phyloP scores from a whole-genome alignment of 2,329 filamentous ascomycete species.

The Xylaria sp. region DNA sequence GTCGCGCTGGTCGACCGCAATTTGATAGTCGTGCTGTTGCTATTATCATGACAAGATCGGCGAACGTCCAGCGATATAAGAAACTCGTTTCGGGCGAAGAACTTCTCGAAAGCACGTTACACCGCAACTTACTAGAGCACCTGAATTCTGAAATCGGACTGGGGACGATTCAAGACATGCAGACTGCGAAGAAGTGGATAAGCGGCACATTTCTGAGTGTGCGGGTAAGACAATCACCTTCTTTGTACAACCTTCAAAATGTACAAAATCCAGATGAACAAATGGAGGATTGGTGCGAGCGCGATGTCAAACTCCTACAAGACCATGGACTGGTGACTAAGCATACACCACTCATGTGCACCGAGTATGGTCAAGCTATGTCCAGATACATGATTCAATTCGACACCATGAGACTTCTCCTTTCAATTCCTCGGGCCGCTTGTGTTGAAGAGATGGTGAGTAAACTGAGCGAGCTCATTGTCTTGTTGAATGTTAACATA shows the following conservation, averaged over 20 bases:
- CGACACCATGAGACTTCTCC: constrained; percentile 78
- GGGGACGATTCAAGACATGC: constrained; percentile 72
- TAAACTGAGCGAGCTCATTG: constrained; percentile 22
- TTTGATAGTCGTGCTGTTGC: constrained; percentile 81
- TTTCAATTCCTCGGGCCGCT: constrained; percentile 69
- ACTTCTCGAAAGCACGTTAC: constrained; percentile 79
- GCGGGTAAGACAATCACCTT: constrained; percentile 75
- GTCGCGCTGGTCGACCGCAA: constrained; percentile 83
- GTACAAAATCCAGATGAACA: constrained; percentile 67
- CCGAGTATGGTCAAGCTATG: constrained; percentile 82
- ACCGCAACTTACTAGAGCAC: constrained; percentile 83
- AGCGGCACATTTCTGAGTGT: constrained; percentile 81
- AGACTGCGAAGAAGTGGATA: constrained; percentile 78
- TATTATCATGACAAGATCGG: constrained; percentile 79
- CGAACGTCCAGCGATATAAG: constrained; percentile 74
- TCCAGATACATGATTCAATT: constrained; percentile 83
- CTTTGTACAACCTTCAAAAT: constrained; percentile 73
- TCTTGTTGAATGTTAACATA: constrained; percentile 24
- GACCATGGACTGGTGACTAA: constrained; percentile 66
- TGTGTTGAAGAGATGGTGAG: constrained; percentile 75
- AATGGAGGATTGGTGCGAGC: constrained; percentile 76
- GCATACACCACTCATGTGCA: constrained; percentile 65
- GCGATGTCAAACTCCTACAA: constrained; percentile 72
- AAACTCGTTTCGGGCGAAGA: constrained; percentile 78
- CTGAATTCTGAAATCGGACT: constrained; percentile 85